Evolutionary conservation across 805 yeast genomes (phyloP).

Genomic region (Candida loeiensis): DNA sequence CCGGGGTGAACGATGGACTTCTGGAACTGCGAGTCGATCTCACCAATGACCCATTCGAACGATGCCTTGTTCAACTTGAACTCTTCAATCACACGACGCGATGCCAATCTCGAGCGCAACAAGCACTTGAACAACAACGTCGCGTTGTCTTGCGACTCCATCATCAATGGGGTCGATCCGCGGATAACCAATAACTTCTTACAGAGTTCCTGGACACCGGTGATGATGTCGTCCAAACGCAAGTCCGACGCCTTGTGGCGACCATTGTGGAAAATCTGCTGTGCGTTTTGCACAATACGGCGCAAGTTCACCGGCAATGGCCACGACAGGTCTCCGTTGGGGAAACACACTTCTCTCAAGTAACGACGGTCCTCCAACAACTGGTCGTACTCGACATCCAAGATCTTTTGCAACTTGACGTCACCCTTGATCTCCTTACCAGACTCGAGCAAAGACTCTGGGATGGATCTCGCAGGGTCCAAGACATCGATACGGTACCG

Average conservation of each 20-base stretch:
- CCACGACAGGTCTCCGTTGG: slow-evolving; percentile 94
- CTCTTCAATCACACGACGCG: slow-evolving; percentile 89
- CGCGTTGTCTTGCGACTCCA: slow-evolving; percentile 91
- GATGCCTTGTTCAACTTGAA: slow-evolving; percentile 79
- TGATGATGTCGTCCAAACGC: slow-evolving; percentile 75
- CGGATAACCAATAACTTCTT: slow-evolving; percentile 71
- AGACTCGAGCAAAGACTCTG: slow-evolving; percentile 76
- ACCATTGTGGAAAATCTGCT: slow-evolving; percentile 93
- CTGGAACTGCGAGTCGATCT: slow-evolving; percentile 89
- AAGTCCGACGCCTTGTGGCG: slow-evolving; percentile 87
- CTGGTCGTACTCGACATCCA: slow-evolving; percentile 84
- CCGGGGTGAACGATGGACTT: slow-evolving; percentile 92
- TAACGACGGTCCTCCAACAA: slow-evolving; percentile 71
- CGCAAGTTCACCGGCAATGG: slow-evolving; percentile 96
- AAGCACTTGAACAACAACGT: slow-evolving; percentile 86
- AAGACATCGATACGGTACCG: slow-evolving; percentile 85
- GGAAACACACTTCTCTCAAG: slow-evolving; percentile 76
- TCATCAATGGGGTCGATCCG: slow-evolving; percentile 67
- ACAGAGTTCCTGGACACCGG: slow-evolving; percentile 66
- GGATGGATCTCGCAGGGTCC: slow-evolving; percentile 57
- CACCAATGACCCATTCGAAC: slow-evolving; percentile 94
- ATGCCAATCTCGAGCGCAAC: slow-evolving; percentile 85
- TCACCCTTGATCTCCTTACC: slow-evolving; percentile 92
- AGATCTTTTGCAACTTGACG: slow-evolving; percentile 68
- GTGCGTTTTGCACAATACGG: slow-evolving; percentile 95